Percentiles rank a stretch among this genome's conserved stretches.
Evolutionary conservation across 1,139 yeast species (phyloP).

Genomic region (Hanseniaspora sp.): DNA sequence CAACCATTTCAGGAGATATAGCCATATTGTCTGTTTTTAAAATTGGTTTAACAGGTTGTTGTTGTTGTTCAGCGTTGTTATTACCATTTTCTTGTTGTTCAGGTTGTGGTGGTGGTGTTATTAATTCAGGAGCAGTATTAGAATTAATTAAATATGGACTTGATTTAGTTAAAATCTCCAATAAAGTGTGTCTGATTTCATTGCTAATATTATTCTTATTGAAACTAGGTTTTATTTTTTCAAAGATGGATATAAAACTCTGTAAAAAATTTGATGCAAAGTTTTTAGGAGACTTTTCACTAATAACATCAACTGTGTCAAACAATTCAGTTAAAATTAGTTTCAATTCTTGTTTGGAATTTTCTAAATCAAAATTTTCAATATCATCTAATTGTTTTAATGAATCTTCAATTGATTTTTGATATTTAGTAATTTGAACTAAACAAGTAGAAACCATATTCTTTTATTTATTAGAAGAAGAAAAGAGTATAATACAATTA

Average conservation of each 20-base stretch:
- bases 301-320: conserved; percentile 10
- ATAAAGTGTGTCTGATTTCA: conserved; percentile 32
- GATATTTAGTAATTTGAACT: conserved; percentile 11
- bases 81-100: background rate
- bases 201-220: conserved; percentile 2
- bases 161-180: conserved; percentile 47
- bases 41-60: background rate
- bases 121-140: conserved; percentile 2
- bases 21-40: conserved; percentile 11
- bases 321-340: conserved; percentile 4
- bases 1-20: background rate
- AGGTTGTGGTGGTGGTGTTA: background rate
- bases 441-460: background rate
- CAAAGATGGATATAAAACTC: background rate
- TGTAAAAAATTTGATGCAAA: conserved; percentile 1
- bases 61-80: background rate
- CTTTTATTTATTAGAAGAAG: too few relatives aligned
- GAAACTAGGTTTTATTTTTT: background rate
- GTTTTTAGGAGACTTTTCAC: conserved; percentile 6
- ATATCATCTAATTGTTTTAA: background rate
- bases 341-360: conserved; percentile 1
- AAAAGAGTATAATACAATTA: too few relatives aligned
- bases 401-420: background rate
- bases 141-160: conserved; percentile 32
- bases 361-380: background rate